These are phyloP conservation scores for Phytopythium litorale DNA, from an alignment of 352 stramenopile genomes.

Conservation along the genomic window DNA sequence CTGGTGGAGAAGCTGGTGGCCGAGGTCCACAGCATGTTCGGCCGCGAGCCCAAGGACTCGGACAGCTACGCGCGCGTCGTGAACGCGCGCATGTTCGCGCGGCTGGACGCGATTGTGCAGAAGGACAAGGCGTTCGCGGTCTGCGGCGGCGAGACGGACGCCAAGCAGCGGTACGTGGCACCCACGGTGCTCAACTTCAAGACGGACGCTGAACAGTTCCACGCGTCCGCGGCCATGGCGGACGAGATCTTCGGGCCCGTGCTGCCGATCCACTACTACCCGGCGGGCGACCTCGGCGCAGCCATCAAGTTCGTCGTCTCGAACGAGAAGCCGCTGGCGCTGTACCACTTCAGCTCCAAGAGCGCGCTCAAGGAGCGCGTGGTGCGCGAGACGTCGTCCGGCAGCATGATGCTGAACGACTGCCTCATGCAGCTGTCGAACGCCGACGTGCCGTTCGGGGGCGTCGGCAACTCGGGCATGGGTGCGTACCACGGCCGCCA, in stretches of 20 bases:
- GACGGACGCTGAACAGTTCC: conserved; percentile 37
- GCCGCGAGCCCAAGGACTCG: conserved; percentile 25
- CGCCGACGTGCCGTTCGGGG: conserved; percentile 72
- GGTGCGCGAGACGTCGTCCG: conserved; percentile 48
- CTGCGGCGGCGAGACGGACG: conserved; percentile 56
- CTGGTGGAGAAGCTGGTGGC: conserved; percentile 37
- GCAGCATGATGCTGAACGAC: conserved; percentile 80
- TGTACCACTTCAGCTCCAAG: conserved; percentile 82
- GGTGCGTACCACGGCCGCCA: conserved; percentile 80
- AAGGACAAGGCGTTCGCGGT: conserved; percentile 50
- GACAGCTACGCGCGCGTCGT: conserved; percentile 64
- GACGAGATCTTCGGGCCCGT: conserved; percentile 97
- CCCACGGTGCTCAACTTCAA: conserved; percentile 89
- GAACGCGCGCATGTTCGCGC: conserved; percentile 63
- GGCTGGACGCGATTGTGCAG: conserved; percentile 26
- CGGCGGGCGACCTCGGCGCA: conserved; percentile 20
- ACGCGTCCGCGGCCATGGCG: conserved; percentile 58
- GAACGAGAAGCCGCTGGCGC: conserved; percentile 71
- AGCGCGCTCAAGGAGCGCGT: conserved; percentile 28
- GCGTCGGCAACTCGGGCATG: conserved; percentile 75
- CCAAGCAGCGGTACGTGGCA: conserved; percentile 71
- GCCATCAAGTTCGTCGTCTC: conserved; percentile 33
- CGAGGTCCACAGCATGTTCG: conserved; percentile 45
- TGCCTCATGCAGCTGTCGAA: conserved; percentile 69
- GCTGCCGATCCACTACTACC: conserved; percentile 89